These are phyloP conservation scores for Amylocarpus encephaloides DNA, from an alignment of 2,329 filamentous ascomycete genomes.

Conservation along the genomic window DNA sequence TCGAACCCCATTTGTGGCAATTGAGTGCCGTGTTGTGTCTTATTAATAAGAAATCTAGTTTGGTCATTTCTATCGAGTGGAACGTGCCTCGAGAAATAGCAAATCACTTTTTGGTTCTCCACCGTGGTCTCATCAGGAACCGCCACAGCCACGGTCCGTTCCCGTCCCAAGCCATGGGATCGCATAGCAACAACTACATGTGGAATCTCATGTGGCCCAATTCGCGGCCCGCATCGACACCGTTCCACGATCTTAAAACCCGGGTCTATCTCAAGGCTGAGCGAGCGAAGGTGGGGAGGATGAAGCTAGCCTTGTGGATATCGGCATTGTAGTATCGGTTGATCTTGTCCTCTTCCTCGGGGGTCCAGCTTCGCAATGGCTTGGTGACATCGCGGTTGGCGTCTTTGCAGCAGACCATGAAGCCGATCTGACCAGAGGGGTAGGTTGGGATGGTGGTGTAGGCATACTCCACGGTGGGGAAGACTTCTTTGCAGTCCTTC, in stretches of 20 bases:
- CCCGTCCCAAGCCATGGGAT: not conserved
- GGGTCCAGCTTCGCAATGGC: slow-evolving; percentile 73
- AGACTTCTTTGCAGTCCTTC: slow-evolving; percentile 94
- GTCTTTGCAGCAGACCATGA: slow-evolving; percentile 99
- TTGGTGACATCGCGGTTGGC: slow-evolving; percentile 73
- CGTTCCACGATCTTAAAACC: not conserved
- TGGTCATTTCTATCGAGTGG: too few species aligned
- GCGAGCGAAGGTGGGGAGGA: slow-evolving; percentile 89
- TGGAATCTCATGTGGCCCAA: not conserved
- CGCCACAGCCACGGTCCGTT: not conserved
- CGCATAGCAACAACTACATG: not conserved
- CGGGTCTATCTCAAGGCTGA: slow-evolving; percentile 55
- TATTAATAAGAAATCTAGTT: too few species aligned
- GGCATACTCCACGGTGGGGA: slow-evolving; percentile 95
- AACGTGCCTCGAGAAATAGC: not conserved
- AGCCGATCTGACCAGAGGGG: slow-evolving; percentile 97
- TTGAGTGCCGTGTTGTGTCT: too few species aligned
- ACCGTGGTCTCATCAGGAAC: not conserved
- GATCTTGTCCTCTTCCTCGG: slow-evolving; percentile 85
- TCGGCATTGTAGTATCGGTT: slow-evolving; percentile 97
- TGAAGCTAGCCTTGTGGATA: slow-evolving; percentile 90
- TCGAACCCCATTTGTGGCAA: too few species aligned
- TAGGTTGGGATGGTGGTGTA: slow-evolving; percentile 99
- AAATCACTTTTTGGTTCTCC: not conserved
- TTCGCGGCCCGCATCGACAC: not conserved